These are phyloP conservation scores for Salix suchowensis DNA, from an alignment of 345 rosid genomes.

Conservation along the genomic window DNA sequence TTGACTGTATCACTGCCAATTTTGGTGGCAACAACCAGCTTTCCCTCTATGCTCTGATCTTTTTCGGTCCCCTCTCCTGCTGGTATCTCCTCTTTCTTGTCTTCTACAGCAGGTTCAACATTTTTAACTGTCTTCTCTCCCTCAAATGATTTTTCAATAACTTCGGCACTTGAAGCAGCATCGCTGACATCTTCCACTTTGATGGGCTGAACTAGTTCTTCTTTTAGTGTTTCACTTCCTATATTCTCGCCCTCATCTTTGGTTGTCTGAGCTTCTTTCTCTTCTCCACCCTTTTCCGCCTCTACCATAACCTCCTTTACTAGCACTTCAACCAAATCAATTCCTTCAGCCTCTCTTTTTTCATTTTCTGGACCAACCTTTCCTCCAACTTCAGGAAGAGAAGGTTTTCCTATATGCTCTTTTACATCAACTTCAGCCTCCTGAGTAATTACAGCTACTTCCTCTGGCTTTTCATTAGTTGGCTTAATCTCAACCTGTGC, in stretches of 20 bases:
- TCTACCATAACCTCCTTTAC: conserved; percentile 5
- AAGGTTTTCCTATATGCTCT: background rate
- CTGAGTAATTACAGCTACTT: background rate
- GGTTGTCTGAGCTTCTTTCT: background rate
- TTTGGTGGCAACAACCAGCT: conserved; percentile 10
- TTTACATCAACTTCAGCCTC: background rate
- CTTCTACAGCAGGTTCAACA: conserved; percentile 6
- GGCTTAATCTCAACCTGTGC: conserved; percentile 13
- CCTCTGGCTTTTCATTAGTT: background rate
- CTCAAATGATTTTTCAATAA: conserved; percentile 6
- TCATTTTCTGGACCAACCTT: background rate
- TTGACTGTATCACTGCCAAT: background rate
- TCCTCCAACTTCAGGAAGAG: background rate
- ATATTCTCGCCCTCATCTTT: background rate
- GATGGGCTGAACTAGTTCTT: background rate
- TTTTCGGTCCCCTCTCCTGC: conserved; percentile 5
- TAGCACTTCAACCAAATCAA: background rate
- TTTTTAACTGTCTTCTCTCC: background rate
- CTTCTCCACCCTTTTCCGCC: background rate
- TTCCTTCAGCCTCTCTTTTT: background rate
- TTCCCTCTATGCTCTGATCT: background rate
- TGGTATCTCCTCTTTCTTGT: conserved; percentile 5
- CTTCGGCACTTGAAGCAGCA: conserved; percentile 1
- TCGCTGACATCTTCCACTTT: background rate
- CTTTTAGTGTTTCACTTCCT: background rate